Conservation (phyloP, 164 flowering plant species). For the Tetrastigma voinierianum region DNA sequence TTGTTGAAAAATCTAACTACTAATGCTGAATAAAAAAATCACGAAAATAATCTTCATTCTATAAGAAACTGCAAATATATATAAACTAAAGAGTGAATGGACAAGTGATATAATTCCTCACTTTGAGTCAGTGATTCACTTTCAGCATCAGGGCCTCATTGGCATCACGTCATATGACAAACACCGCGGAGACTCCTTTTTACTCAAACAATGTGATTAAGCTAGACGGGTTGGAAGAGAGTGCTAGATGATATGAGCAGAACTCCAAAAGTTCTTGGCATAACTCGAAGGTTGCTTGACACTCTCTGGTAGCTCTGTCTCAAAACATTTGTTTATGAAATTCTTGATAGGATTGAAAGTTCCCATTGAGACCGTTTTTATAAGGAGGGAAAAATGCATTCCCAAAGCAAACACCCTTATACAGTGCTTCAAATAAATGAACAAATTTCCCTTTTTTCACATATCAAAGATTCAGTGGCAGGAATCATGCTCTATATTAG, state of each 20-base stretch:
- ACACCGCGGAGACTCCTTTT: conserved; percentile 64
- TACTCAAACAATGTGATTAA: conserved; percentile 52
- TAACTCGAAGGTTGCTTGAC: conserved; percentile 38
- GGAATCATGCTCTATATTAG: no score
- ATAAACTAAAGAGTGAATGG: conserved; percentile 14
- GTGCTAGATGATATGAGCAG: conserved; percentile 63
- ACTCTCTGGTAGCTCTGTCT: conserved; percentile 45
- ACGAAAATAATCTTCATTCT: background rate
- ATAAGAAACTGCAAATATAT: background rate
- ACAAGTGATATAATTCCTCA: conserved; percentile 20
- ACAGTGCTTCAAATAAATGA: no score
- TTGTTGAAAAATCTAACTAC: background rate
- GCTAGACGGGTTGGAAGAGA: conserved; percentile 27
- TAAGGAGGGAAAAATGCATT: background rate
- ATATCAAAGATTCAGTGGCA: no score
- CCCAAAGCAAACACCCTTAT: no score
- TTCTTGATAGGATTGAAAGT: conserved; percentile 43
- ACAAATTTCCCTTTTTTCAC: no score
- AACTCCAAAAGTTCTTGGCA: conserved; percentile 69
- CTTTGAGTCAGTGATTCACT: conserved; percentile 36
- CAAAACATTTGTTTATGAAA: conserved; percentile 58
- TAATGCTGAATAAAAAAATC: background rate
- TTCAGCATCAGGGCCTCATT: conserved; percentile 57
- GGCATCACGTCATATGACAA: conserved; percentile 90
- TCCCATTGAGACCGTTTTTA: conserved; percentile 28